Conservation (phyloP, 371 early-diverging fungal species). For the Polyrhizophydium stewartii region DNA sequence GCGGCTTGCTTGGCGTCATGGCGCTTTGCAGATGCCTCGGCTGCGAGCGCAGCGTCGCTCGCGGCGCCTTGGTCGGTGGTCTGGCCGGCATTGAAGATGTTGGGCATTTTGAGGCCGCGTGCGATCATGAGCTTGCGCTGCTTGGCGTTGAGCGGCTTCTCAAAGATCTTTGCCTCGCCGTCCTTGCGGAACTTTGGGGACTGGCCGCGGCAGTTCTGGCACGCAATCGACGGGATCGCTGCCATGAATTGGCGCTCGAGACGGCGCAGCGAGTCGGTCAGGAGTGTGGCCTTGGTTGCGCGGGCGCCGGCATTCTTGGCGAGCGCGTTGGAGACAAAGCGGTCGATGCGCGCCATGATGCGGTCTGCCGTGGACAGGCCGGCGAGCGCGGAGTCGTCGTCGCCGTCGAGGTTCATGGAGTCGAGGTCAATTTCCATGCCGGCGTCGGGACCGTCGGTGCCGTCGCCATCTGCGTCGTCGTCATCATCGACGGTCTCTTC, state of each 20-base stretch:
- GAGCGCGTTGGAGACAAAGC: constrained; percentile 55
- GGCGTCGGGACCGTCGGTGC: constrained; percentile 39
- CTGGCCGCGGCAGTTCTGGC: constrained; percentile 81
- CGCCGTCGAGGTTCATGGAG: constrained; percentile 33
- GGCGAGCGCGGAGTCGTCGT: constrained; percentile 37
- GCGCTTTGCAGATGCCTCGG: neutral
- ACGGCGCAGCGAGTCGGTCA: constrained; percentile 33
- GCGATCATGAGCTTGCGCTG: constrained; percentile 62
- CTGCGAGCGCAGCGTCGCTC: neutral
- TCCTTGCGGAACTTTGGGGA: constrained; percentile 80
- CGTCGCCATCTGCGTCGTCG: constrained; percentile 30
- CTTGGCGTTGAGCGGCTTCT: constrained; percentile 70
- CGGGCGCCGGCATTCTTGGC: constrained; percentile 5
- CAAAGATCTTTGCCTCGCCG: constrained; percentile 83
- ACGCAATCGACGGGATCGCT: constrained; percentile 46
- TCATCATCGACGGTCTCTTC: constrained; percentile 37
- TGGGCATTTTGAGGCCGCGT: constrained; percentile 39
- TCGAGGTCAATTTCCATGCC: constrained; percentile 27
- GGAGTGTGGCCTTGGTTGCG: constrained; percentile 25
- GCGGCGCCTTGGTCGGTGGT: constrained; percentile 5
- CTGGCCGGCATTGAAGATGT: constrained; percentile 33
- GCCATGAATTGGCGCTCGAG: constrained; percentile 40
- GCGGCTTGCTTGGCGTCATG: neutral
- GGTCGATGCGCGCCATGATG: constrained; percentile 70
- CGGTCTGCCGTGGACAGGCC: constrained; percentile 70